Base-by-base conservation (phyloP, 257 asterid genomes). In the Capsicum baccatum region DNA sequence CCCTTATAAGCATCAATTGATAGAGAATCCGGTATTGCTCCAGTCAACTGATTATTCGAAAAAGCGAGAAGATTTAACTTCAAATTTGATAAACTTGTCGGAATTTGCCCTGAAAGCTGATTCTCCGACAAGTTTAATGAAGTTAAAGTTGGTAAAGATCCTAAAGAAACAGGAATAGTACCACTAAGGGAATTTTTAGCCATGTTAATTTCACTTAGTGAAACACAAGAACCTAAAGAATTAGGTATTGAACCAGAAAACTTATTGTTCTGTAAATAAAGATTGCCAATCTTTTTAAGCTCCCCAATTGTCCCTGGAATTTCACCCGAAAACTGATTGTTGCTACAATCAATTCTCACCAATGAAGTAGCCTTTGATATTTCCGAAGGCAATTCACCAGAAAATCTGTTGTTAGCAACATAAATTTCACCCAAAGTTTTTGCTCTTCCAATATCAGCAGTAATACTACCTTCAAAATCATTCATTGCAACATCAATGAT, bases 11-110 rank as follows among this genome's bases (percentile, higher is more conserved):
- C 97, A 59, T 85, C 91, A 50, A 87, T 83, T 8, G 92, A 84
- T 44, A 93, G 96, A 66, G 95, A 91, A 4, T 73, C 86, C 0
- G 98, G 98, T 55, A 95, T 86, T 8, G 91, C 84, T 35, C 98
- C 98, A 9, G 90, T 88, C 66, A 96, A 86, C 10, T 35, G 84
- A 79, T 96, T 96, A 37, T 92, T 9, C 1, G 99, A 93, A 11
- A 96, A 91, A 83, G 94, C 99, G 26, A 96, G 93, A 48, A 96
- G 89, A 50, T 91, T 96, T 16, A 96, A 91, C 86, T 80, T 90
- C 33, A 92, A 85, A 54, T 93, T 86, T 11, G 98, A 90, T 16
- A 96, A 84, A 74, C 92, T 82, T n/a, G n/a, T 83, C 0, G 99
- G 99, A 79, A 96, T 96, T 16, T 79, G 84, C 14, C 99, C 99